Base-by-base conservation (phyloP, 2,329 filamentous ascomycete species). In the Fusarium bulbicola region DNA sequence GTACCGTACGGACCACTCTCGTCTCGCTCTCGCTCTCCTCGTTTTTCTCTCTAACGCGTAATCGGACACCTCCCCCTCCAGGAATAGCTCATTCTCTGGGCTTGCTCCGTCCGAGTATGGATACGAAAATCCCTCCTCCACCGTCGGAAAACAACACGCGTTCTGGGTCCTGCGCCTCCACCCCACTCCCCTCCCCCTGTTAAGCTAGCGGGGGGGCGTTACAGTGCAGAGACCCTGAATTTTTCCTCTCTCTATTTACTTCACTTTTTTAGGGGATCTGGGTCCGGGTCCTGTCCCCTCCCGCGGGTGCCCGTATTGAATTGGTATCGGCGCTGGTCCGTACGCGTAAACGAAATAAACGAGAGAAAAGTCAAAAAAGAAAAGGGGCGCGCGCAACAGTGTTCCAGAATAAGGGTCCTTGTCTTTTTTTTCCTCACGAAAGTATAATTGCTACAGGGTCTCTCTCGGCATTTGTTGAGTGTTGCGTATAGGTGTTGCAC, bases 111-210 rank as follows among this genome's bases (percentile, higher is more conserved):
- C 46, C 32, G 46, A 49, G 9, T 32, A 46, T 49, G 40, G 64
- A 68, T 67, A 66, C 64, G 64, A 68, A 68, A 68, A 68, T 68
- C 57, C 49, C 66, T 68, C 45, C 45, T 36, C 53, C 39, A 30
- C 40, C 36, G 34, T 65, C 63, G 60, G 63, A 65, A 65, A 58
- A 50, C 49, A 18, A 68, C 56, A 61, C 40, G 42, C 50, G 58
- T 24, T 34, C 34, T 28, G 36, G n/a, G 28, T 50, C 30, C 46
- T 60, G 34, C 53, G 65, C 62, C 63, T 32, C 30, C 12, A 20
- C 21, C 24, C 45, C 26, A 24, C 21, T 32, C 11, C 37, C 36
- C 32, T 32, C 32, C 32, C 34, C 34, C 50, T 54, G n/a, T 28
- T 46, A 7, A 46, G 43, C 43, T 32, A 32, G 28, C 26, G 21